Evolutionary conservation across 345 rosid species (phyloP).

Genomic region (Eucalyptus dawsonii): DNA sequence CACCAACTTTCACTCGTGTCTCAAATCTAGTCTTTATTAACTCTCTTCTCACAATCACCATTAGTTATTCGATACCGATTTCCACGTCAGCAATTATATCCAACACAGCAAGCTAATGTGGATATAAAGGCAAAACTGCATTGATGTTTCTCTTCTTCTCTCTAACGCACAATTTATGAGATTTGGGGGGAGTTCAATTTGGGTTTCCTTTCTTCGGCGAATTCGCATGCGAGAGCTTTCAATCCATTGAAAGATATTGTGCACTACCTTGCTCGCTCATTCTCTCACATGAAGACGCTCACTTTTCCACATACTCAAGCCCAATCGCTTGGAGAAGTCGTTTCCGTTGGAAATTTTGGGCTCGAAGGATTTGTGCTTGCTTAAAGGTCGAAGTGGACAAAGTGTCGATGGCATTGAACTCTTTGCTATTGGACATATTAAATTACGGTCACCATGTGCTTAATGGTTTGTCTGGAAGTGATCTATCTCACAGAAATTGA

Average conservation of each 20-base stretch:
- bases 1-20: too few relatives aligned
- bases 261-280: background rate
- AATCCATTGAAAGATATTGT: too few relatives aligned
- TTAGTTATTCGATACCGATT: too few relatives aligned
- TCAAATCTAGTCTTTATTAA: fast-evolving
- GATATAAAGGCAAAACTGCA: background rate
- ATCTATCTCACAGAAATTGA: background rate
- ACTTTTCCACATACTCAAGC: background rate
- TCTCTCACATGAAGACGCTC: fast-evolving
- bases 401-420: background rate
- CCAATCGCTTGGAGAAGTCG: fast-evolving
- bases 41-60: fast-evolving
- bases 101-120: fast-evolving
- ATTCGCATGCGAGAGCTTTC: too few relatives aligned
- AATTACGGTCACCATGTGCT: background rate
- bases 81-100: fast-evolving
- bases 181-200: fast-evolving
- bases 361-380: background rate
- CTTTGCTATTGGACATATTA: background rate
- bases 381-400: background rate
- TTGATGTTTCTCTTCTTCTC: background rate
- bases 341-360: fast-evolving
- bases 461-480: background rate
- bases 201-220: too few relatives aligned
- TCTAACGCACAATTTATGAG: background rate